A percentile compares a stretch with the other conserved stretches of the same genome.
These are phyloP conservation scores for Phoma sp. DNA, from an alignment of 2,329 filamentous ascomycete species.

Conservation along the genomic window DNA sequence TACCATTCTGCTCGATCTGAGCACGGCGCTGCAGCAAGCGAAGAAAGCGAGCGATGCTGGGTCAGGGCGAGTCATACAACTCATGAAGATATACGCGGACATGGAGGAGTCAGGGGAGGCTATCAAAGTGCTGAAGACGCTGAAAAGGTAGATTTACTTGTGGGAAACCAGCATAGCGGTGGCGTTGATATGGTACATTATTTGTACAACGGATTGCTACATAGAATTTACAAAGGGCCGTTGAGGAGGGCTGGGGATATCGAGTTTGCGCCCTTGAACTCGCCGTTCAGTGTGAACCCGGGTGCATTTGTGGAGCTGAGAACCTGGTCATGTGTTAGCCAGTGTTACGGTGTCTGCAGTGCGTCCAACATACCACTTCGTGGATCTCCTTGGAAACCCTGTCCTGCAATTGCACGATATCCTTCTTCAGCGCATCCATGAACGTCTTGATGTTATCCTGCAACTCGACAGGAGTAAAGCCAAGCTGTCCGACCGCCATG, in stretches of 20 bases:
- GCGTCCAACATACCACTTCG: constrained; percentile 61
- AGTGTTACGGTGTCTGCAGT: constrained; percentile 8
- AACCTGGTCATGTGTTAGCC: constrained; percentile 61
- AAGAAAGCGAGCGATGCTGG: constrained; percentile 50
- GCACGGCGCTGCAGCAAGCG: constrained; percentile 65
- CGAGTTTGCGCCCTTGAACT: constrained; percentile 64
- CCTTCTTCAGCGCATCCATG: constrained; percentile 76
- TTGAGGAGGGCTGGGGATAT: constrained; percentile 48
- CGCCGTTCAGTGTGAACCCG: constrained; percentile 84
- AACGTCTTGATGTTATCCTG: constrained; percentile 82
- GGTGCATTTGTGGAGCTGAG: constrained; percentile 87
- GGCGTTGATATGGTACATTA: constrained; percentile 53
- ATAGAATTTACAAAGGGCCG: constrained; percentile 39
- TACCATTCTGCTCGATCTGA: constrained; percentile 69
- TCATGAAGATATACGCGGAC: constrained; percentile 66
- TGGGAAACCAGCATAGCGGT: constrained; percentile 50
- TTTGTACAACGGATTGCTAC: constrained; percentile 36
- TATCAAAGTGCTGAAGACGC: constrained; percentile 60
- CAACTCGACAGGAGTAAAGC: constrained; percentile 85
- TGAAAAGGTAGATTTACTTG: constrained; percentile 24
- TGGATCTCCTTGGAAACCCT: constrained; percentile 74
- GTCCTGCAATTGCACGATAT: constrained; percentile 70
- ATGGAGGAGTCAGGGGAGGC: constrained; percentile 66
- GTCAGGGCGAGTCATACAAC: constrained; percentile 56
- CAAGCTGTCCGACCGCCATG: constrained; percentile 89